Evolutionary conservation across 164 flowering plant species (phyloP).

Genomic region (Vitis labrusca): DNA sequence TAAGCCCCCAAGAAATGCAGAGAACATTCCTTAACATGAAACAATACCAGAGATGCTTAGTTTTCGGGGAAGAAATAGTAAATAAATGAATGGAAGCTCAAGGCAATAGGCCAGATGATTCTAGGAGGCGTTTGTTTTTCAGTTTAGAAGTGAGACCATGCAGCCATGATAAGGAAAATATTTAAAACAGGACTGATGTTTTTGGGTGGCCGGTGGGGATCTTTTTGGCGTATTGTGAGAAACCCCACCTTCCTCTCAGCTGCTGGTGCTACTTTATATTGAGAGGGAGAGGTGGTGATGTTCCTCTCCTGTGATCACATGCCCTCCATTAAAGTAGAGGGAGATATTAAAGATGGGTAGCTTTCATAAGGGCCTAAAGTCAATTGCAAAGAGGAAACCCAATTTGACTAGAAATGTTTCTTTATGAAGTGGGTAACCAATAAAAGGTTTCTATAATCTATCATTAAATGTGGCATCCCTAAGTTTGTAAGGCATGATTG

Average conservation of each 20-base stretch:
- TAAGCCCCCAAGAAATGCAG: conserved; percentile 14
- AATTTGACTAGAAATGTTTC: neutral
- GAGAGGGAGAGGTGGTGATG: conserved; percentile 2
- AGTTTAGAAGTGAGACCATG: neutral
- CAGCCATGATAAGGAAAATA: neutral
- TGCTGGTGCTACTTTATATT: conserved; percentile 6
- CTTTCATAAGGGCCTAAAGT: conserved; percentile 9
- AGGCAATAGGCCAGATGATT: neutral
- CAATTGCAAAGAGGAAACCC: conserved; percentile 5
- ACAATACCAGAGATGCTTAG: neutral
- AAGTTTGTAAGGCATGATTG: too few species aligned
- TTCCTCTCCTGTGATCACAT: conserved; percentile 10
- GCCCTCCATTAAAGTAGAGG: conserved; percentile 10
- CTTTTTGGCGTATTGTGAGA: neutral
- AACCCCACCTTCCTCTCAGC: neutral
- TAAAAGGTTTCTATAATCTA: too few species aligned
- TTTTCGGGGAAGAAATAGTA: neutral
- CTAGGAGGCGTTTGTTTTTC: neutral
- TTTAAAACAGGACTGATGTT: neutral
- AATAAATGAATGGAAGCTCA: too few species aligned
- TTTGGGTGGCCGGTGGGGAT: conserved; percentile 4
- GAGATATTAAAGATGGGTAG: neutral
- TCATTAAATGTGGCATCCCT: neutral
- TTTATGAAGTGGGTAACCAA: neutral
- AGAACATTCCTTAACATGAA: conserved; percentile 7